Base-by-base conservation (phyloP, 2,329 filamentous ascomycete species). In the Parascedosporium putredinis region DNA sequence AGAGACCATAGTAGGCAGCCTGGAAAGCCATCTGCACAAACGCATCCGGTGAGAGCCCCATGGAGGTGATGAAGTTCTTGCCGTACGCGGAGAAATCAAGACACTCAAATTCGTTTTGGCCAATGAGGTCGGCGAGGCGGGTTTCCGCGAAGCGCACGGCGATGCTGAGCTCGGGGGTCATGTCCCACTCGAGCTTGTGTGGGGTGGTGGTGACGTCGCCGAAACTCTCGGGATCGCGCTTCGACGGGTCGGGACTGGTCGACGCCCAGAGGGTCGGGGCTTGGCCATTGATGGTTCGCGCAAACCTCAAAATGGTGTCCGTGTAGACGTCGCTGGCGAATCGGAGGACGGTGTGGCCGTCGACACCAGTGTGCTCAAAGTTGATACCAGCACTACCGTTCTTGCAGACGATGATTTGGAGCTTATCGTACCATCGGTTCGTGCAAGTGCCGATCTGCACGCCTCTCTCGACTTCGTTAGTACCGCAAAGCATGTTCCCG, bases 11-110 rank as follows among this genome's bases (percentile, higher is more conserved):
- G 71, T 98, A 97, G 1, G 93, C 91, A 4, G 91, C 91, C 65
- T 98, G 93, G 70, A 96, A 96, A 0, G 93, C 93, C 91, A 98
- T 97, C 66, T 98, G 93, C 18, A 98, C 87, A 62, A 95, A 98
- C 0, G 93, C 93, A 63, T 97, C 93, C 0, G 93, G 91, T 0
- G 91, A 97, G 67, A 97, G 94, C 6, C 91, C 91, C 83, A 94
- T 94, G 0, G 86, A 88, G 0, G 89, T 97, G 67, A 98, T 96
- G 62, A 96, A 96, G 66, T 93, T 95, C 73, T 96, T 96, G 56
- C 93, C 93, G 58, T 95, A 98, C 22, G 83, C 80, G 45, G 73
- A 70, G 58, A 97, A 97, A 57, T 97, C 91, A 4, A 97, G 75
- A 10, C 89, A 94, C 54, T 89, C 78, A 59, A 97, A 96, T 66